Percentiles rank a stretch among this genome's conserved stretches.
Evolutionary conservation across 2,329 filamentous ascomycete genomes (phyloP).

Genomic region (Sporothrix brunneoviolacea): DNA sequence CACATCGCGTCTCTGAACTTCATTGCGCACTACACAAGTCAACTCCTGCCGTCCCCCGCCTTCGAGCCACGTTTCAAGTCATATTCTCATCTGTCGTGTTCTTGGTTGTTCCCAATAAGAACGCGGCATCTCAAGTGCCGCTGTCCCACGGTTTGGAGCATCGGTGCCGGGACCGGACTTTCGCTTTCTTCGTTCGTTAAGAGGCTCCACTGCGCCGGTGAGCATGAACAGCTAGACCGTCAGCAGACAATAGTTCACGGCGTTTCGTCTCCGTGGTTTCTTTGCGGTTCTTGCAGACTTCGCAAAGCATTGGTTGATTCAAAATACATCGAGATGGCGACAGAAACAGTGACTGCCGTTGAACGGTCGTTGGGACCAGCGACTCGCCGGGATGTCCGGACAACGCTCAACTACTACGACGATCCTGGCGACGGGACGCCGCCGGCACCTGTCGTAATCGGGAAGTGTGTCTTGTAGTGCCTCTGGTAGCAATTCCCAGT

Average conservation of each 20-base stretch:
- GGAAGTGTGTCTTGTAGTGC: background rate
- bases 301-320: background rate
- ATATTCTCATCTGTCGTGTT: too few species aligned
- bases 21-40: too few species aligned
- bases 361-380: background rate
- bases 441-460: constrained; percentile 30
- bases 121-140: too few species aligned
- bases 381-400: constrained; percentile 25
- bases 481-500: background rate
- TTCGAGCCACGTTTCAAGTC: too few species aligned
- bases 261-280: background rate
- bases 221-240: background rate
- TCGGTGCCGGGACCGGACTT: too few species aligned
- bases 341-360: too few species aligned
- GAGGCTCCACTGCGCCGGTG: background rate
- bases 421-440: constrained; percentile 36
- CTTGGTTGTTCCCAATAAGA: too few species aligned
- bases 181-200: too few species aligned
- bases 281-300: background rate
- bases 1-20: too few species aligned
- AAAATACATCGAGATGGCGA: background rate
- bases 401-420: constrained; percentile 33
- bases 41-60: too few species aligned
- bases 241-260: background rate
- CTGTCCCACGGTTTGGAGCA: too few species aligned